Evolutionary conservation across 140 eudicot genomes (phyloP).

Genomic region (Cichorium intybus): DNA sequence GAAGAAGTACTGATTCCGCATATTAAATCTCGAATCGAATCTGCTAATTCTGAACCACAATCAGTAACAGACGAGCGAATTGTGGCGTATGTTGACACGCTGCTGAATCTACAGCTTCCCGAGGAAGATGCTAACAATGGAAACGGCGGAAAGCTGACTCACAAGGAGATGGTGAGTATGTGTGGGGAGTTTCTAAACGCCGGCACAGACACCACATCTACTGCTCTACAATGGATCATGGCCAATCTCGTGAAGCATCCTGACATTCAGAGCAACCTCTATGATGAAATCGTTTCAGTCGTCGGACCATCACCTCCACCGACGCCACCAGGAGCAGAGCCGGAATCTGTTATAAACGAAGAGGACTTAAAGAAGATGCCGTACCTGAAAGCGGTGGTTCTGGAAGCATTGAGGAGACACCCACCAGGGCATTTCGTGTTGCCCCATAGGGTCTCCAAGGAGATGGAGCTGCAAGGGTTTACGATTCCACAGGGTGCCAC

Average conservation of each 20-base stretch:
- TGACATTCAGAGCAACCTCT: slow-evolving; percentile 33
- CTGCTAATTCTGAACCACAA: background rate
- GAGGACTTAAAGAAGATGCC: slow-evolving; percentile 51
- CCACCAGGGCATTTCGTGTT: slow-evolving; percentile 63
- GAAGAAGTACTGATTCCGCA: slow-evolving; percentile 31
- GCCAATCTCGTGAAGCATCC: slow-evolving; percentile 52
- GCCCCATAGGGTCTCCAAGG: slow-evolving; percentile 45
- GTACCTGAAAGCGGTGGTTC: slow-evolving; percentile 54
- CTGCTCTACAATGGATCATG: slow-evolving; percentile 50
- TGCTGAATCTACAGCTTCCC: slow-evolving; percentile 32
- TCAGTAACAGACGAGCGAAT: background rate
- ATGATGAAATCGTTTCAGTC: slow-evolving; percentile 31
- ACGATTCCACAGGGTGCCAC: slow-evolving; percentile 34
- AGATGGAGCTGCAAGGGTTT: slow-evolving; percentile 43
- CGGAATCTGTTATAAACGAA: slow-evolving; percentile 25
- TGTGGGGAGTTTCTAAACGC: slow-evolving; percentile 49
- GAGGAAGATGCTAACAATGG: slow-evolving; percentile 19
- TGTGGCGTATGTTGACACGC: slow-evolving; percentile 49
- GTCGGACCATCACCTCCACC: slow-evolving; percentile 11
- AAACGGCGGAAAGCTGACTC: slow-evolving; percentile 24
- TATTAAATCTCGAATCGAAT: slow-evolving; percentile 28
- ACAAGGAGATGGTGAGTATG: slow-evolving; percentile 38
- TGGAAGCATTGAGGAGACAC: slow-evolving; percentile 55
- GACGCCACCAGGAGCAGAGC: background rate
- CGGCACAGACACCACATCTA: slow-evolving; percentile 52